Conservation (phyloP, 2,329 filamentous ascomycete species). For the Colletotrichum echinochloae region DNA sequence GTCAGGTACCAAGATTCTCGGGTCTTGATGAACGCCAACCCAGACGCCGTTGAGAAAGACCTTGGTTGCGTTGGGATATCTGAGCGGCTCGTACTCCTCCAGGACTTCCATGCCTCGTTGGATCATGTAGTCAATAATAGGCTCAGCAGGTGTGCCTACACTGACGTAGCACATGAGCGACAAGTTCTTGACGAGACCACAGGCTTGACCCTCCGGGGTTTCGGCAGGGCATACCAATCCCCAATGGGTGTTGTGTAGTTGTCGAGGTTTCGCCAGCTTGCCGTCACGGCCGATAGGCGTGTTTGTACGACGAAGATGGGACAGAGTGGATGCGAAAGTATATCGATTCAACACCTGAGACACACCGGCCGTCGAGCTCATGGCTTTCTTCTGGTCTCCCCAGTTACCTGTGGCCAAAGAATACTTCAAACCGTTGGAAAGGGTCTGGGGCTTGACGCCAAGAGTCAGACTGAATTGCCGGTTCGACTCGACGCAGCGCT, state of each 20-base stretch:
- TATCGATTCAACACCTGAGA: constrained; percentile 98
- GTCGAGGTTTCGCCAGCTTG: constrained; percentile 96
- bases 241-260: constrained; percentile 99
- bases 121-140: constrained; percentile 95
- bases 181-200: constrained; percentile 97
- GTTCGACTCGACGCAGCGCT: constrained; percentile 90
- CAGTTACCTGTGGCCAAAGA: constrained; percentile 98
- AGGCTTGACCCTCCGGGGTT: constrained; percentile 97
- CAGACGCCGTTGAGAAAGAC: constrained; percentile 98
- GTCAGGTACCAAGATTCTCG: constrained; percentile 83
- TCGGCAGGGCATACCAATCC: constrained; percentile 96
- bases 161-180: constrained; percentile 99
- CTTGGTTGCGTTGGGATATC: constrained; percentile 93
- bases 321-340: constrained; percentile 95
- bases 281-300: constrained; percentile 98
- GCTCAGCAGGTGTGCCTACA: constrained; percentile 90
- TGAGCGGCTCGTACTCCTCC: constrained; percentile 90
- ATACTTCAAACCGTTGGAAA: constrained; percentile 96
- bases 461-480: constrained; percentile 91
- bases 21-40: constrained; percentile 95
- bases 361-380: constrained; percentile 93
- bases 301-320: constrained; percentile 96
- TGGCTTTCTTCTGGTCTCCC: constrained; percentile 99
- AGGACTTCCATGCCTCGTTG: constrained; percentile 95
- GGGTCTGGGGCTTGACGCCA: constrained; percentile 89